phyloP scores from a whole-genome alignment of 2,329 filamentous ascomycete genomes.

The Colletotrichum theobromicola region DNA sequence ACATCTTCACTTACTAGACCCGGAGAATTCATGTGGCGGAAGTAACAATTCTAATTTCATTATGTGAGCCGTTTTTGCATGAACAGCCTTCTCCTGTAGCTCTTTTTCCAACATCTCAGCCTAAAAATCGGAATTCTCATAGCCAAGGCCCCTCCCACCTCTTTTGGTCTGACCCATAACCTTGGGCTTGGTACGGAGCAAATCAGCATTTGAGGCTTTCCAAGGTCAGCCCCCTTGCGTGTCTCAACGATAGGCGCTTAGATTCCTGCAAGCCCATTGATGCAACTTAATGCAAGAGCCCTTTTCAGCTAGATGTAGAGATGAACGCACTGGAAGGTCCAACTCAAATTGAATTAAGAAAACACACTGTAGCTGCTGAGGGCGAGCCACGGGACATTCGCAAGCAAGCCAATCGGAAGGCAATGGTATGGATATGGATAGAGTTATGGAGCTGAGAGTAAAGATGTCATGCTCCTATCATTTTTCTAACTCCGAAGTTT shows the following conservation, averaged over 20 bases:
- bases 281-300: background rate
- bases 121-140: background rate
- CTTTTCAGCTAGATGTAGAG: background rate
- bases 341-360: background rate
- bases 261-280: background rate
- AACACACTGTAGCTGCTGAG: background rate
- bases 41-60: background rate
- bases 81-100: background rate
- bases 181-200: background rate
- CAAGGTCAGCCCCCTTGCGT: background rate
- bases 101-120: background rate
- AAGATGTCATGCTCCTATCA: background rate
- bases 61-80: too few species aligned
- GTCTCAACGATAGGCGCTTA: background rate
- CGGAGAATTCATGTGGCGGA: too few species aligned
- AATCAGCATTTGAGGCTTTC: background rate
- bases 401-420: background rate
- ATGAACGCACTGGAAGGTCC: background rate
- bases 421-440: background rate
- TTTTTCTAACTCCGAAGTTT: background rate
- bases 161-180: background rate
- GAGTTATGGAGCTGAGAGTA: too few species aligned
- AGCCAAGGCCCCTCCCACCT: background rate
- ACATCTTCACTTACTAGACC: background rate
- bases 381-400: background rate